Evolutionary conservation across 768 basidiomycete genomes (phyloP).

Genomic region (Hygrocybe coccinea): DNA sequence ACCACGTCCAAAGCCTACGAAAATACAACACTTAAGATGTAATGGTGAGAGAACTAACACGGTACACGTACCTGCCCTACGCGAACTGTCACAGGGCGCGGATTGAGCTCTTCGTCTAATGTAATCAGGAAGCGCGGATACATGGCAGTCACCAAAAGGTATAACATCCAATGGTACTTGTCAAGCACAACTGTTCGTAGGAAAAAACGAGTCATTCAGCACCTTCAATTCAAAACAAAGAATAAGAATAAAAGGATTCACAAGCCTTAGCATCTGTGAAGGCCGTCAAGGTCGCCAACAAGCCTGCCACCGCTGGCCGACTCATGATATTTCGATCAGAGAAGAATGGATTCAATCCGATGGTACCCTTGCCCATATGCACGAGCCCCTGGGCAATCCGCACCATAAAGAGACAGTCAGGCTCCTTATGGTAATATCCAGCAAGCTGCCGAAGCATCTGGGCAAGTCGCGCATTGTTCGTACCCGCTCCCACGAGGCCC

Average conservation of each 20-base stretch:
- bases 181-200: conserved; percentile 75
- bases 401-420: conserved; percentile 94
- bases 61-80: conserved; percentile 71
- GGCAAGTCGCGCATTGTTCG: conserved; percentile 95
- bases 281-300: conserved; percentile 81
- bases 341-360: conserved; percentile 96
- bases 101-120: conserved; percentile 85
- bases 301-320: conserved; percentile 81
- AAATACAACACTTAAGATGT: conserved; percentile 4
- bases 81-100: conserved; percentile 83
- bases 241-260: conserved; percentile 56
- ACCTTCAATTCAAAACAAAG: neutral
- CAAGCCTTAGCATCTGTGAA: conserved; percentile 93
- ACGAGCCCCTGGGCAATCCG: conserved; percentile 93
- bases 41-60: neutral
- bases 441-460: conserved; percentile 97
- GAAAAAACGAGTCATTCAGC: conserved; percentile 1
- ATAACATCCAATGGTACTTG: conserved; percentile 98
- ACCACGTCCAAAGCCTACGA: conserved; percentile 90
- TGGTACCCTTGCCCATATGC: conserved; percentile 99
- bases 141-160: conserved; percentile 94
- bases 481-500: conserved; percentile 96
- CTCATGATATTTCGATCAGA: conserved; percentile 87
- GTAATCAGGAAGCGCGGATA: conserved; percentile 98
- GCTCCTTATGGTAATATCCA: conserved; percentile 97